A percentile compares a stretch with the other conserved stretches of the same genome.
phyloP scores from a whole-genome alignment of 73 alveolate genomes.

The Symbiodinium natans region DNA sequence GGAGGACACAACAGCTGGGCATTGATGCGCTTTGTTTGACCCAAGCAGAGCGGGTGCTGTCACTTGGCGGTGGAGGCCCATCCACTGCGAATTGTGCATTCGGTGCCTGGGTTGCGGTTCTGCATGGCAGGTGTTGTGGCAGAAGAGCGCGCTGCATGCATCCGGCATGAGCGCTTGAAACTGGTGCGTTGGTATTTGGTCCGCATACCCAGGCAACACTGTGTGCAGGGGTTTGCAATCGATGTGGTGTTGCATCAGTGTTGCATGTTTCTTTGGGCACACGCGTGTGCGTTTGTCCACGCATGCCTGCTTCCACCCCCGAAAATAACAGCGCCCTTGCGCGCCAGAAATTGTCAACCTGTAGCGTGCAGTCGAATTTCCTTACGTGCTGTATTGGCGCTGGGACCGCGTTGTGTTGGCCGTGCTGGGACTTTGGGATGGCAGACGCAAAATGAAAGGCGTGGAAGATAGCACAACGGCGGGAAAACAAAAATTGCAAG shows the following conservation, averaged over 20 bases:
- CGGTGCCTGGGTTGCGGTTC: not conserved
- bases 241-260: not conserved
- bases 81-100: not conserved
- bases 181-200: slow-evolving; percentile 31
- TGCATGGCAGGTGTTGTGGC: slow-evolving; percentile 33
- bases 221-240: not conserved
- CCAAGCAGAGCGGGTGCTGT: slow-evolving; percentile 6
- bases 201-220: not conserved
- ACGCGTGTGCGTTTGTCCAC: no score
- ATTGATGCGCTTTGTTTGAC: slow-evolving; percentile 28
- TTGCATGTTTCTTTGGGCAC: not conserved
- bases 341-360: no score
- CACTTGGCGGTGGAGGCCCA: slow-evolving; percentile 72
- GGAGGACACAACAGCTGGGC: slow-evolving; percentile 21
- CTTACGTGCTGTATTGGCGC: not conserved
- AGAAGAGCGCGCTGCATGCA: slow-evolving; percentile 5
- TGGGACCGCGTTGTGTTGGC: not conserved
- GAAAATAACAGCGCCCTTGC: no score
- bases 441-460: no score
- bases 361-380: not conserved
- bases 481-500: no score
- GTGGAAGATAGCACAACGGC: no score
- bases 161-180: not conserved
- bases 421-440: no score
- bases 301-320: no score